Base-by-base conservation (phyloP, 2,329 filamentous ascomycete genomes). In the Scorias spongiosa region DNA sequence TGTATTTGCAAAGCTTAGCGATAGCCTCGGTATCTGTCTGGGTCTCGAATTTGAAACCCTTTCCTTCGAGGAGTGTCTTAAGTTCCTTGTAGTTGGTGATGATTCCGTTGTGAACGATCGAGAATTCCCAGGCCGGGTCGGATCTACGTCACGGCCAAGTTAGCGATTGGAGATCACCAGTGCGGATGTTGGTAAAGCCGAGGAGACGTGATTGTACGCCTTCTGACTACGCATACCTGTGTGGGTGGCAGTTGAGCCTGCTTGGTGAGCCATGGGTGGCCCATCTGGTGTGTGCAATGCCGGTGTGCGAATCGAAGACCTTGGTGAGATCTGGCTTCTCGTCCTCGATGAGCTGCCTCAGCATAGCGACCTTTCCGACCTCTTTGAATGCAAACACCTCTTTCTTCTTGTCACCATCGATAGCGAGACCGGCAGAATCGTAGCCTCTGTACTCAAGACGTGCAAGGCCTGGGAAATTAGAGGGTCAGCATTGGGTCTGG, bases 41-140 rank as follows among this genome's bases (percentile, higher is more conserved):
- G 42, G 91, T 98, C 80, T 98, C 91, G 65, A 98, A 98, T 62
- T 81, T 83, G 80, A 94, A 93, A 63, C 91, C 91, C 77, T 96
- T 98, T 74, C 75, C 76, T 69, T 82, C 77, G 55, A 98, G 76
- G 51, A 98, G 80, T 50, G 83, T 85, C 79, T 89, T 94, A 59
- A 98, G 73, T 71, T 98, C 91, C 76, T 98, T 98, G 79, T 98
- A 98, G 78, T 98, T 98, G 72, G 91, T 98, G 69, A 98, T 98
- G 75, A 98, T 98, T 63, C 91, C 91, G 70, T 98, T 98, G 81
- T 98, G 91, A 49, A 96, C 91, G 57, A 98, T 81, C 53, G 85
- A 76, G 67, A 98, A 98, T 70, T 98, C 84, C 87, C 89, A 98
- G 59, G 71, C 84, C 57, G 82, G 78, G 66, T 98, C 91, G 53